Conservation (phyloP, 78 protist species). For the slime mould (Dictyostelium discoideum) region DNA sequence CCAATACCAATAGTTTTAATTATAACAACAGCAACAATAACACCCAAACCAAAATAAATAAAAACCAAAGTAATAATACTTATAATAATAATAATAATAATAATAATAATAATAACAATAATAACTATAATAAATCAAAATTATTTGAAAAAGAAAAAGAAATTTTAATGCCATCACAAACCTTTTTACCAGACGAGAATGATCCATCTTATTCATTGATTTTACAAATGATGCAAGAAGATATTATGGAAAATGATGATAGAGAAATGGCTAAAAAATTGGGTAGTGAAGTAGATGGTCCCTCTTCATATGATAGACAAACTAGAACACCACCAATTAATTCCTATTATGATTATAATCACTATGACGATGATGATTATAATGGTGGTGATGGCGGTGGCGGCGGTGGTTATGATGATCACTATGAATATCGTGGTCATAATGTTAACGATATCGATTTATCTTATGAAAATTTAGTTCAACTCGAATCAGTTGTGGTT, state of each 20-base stretch:
- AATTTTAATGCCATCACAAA: background rate
- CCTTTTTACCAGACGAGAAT: background rate
- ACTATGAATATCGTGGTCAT: background rate
- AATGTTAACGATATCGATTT: background rate
- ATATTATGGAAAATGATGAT: conserved; percentile 31
- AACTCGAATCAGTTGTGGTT: conserved; percentile 32
- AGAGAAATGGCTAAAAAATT: conserved; percentile 4
- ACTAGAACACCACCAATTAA: background rate
- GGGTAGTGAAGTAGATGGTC: background rate
- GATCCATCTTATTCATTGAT: background rate
- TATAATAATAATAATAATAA: background rate
- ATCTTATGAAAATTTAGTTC: conserved; percentile 49
- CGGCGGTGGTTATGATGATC: too few species aligned
- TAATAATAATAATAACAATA: background rate
- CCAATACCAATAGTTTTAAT: background rate
- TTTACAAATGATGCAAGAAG: conserved; percentile 7
- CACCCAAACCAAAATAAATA: background rate
- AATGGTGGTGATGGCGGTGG: background rate
- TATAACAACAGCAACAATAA: background rate
- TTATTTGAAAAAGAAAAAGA: background rate
- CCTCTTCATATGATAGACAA: background rate
- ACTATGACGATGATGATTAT: conserved; percentile 25
- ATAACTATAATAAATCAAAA: background rate
- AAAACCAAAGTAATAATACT: background rate
- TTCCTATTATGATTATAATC: background rate